Base-by-base conservation (phyloP, 768 basidiomycete species). In the Tulasnella sp. region DNA sequence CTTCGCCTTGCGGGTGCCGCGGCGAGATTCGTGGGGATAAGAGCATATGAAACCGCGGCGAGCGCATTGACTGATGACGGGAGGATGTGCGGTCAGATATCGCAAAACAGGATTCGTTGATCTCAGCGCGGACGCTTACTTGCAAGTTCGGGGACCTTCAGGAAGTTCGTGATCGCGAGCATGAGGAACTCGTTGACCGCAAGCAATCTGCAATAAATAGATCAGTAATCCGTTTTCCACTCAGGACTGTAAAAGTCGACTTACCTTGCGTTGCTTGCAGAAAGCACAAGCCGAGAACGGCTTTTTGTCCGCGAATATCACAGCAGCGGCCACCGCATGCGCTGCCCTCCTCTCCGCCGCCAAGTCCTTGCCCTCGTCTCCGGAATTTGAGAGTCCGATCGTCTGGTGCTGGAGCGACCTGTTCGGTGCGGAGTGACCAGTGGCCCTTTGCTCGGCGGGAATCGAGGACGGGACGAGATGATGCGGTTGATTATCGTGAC, bases 261-360 rank as follows among this genome's bases (percentile, higher is more conserved):
- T 44, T 44, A 69, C 67, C 44, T 72, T 72, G 4, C 71, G 71
- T 8, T 65, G 71, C 39, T 62, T 36, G 44, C 71, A 72, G 39
- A 72, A 72, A 19, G 36, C 71, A 36, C 71, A 72, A 29, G 71
- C 71, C 62, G 65, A 64, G 71, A 72, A 72, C 62, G 71, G 71
- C 64, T 72, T 72, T 62, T 72, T 72, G 19, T 72, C 71, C 5
- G 26, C 29, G n/a, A 67, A 29, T 9, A 44, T 34, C 39, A 41
- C 6, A 9, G 47, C 35, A 3, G 47, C 47, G n/a, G n/a, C n/a
- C n/a, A n/a, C n/a, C n/a, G n/a, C 4, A 41, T 69, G 42, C 3
- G 52, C 26, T 11, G 34, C 47, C 6, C 44, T 70, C 26, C 42
- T 22, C 35, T 70, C 47, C 26, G 35, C 29, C 16, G 41, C 36